A percentile compares a stretch with the other conserved stretches of the same genome.
Conservation (phyloP, 345 rosid species). For the Microcos paniculata region DNA sequence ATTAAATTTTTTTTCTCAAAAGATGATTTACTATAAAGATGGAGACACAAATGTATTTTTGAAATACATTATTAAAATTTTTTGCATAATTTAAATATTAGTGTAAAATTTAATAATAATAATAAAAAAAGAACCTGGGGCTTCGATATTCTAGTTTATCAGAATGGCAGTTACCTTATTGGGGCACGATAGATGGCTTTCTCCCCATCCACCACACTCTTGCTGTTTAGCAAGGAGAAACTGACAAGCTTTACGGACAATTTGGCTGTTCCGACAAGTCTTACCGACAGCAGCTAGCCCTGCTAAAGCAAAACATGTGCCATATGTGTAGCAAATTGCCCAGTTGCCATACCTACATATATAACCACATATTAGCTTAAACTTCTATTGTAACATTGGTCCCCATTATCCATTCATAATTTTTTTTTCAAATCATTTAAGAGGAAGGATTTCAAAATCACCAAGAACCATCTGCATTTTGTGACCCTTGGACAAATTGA, state of each 20-base stretch:
- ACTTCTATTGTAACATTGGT: neutral
- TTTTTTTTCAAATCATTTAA: neutral
- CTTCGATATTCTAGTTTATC: neutral
- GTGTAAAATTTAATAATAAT: no score
- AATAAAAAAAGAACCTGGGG: no score
- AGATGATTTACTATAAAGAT: no score
- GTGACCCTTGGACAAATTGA: neutral
- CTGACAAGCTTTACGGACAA: conserved; percentile 3
- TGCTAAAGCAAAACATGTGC: conserved; percentile 14
- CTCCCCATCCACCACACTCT: conserved; percentile 17
- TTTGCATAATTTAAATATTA: no score
- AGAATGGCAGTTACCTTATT: neutral
- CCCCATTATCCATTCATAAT: conserved; percentile 5
- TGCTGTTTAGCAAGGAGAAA: conserved; percentile 5
- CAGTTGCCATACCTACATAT: conserved; percentile 13
- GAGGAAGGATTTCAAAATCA: neutral
- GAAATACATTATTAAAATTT: no score
- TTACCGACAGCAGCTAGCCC: conserved; percentile 6
- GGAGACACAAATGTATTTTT: no score
- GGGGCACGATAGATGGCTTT: conserved; percentile 4
- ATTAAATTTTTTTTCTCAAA: no score
- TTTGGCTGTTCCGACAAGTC: conserved; percentile 6
- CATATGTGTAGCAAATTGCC: conserved; percentile 14
- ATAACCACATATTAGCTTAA: neutral
- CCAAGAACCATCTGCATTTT: conserved; percentile 6